These are phyloP conservation scores for Escallonia rubra DNA, from an alignment of 129 eudicot species.

Conservation along the genomic window DNA sequence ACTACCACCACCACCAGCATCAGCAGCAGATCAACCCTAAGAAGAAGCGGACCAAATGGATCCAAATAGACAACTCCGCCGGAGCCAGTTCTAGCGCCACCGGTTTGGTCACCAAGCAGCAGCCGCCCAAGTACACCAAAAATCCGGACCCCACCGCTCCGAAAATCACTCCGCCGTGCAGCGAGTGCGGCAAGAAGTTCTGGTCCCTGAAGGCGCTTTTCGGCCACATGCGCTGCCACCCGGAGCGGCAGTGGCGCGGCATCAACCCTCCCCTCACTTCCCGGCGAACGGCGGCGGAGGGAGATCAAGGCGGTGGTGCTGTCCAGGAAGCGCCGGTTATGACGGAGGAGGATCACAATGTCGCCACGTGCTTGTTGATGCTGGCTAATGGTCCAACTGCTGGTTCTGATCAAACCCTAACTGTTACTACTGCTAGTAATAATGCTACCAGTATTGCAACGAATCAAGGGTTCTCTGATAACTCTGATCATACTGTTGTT, in stretches of 20 bases:
- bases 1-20: neutral
- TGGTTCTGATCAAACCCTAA: no score
- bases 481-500: no score
- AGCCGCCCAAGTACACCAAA: conserved; percentile 25
- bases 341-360: conserved; percentile 58
- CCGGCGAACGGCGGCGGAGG: no score
- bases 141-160: conserved; percentile 71
- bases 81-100: conserved; percentile 3
- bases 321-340: neutral
- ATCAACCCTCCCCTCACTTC: no score
- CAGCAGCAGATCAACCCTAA: no score
- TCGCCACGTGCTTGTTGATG: conserved; percentile 58
- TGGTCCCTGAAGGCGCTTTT: conserved; percentile 67
- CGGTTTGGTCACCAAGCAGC: conserved; percentile 1
- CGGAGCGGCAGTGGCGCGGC: conserved; percentile 79
- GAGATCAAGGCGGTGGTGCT: neutral
- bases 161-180: conserved; percentile 64
- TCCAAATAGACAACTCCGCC: conserved; percentile 14
- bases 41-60: conserved; percentile 50
- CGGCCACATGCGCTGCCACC: conserved; percentile 99
- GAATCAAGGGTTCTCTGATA: no score
- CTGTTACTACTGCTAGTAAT: no score
- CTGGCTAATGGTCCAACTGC: conserved; percentile 44
- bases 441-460: no score
- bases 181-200: conserved; percentile 22